A percentile compares a stretch with the other conserved stretches of the same genome.
phyloP scores from a whole-genome alignment of 2,329 filamentous ascomycete species.

The Penicillium sp. region DNA sequence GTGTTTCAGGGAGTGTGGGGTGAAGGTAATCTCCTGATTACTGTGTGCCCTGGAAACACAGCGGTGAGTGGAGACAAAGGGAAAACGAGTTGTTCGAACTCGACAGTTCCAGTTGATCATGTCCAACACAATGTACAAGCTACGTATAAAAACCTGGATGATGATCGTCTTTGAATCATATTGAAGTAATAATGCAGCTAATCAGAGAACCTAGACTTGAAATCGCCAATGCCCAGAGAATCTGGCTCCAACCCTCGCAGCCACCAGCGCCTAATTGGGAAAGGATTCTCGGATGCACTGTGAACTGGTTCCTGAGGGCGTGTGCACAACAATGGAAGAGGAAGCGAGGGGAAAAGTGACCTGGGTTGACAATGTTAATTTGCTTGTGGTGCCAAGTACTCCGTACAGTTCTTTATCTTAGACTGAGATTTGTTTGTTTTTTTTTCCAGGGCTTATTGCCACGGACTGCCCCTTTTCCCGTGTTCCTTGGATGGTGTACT shows the following conservation, averaged over 20 bases:
- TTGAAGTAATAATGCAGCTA: neutral
- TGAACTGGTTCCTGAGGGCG: neutral
- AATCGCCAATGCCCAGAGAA: constrained; percentile 5
- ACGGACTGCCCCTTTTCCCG: constrained; percentile 8
- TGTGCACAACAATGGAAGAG: neutral
- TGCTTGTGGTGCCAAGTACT: neutral
- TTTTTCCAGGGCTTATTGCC: constrained; percentile 1
- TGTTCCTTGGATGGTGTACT: neutral
- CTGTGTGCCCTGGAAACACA: too few species aligned
- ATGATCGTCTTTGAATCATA: neutral
- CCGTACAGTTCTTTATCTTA: too few species aligned
- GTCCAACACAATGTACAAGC: neutral
- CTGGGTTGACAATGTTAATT: neutral
- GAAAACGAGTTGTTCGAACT: neutral
- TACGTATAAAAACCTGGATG: neutral
- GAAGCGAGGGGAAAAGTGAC: constrained; percentile 1
- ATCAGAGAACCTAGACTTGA: constrained; percentile 4
- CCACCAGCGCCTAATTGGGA: constrained; percentile 3
- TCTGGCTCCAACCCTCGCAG: constrained; percentile 1
- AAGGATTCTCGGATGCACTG: constrained; percentile 4
- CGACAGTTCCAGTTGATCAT: too few species aligned
- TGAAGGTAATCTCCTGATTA: too few species aligned
- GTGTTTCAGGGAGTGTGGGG: too few species aligned
- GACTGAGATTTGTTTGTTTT: neutral
- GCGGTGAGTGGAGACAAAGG: neutral